Evolutionary conservation across 2,329 filamentous ascomycete species (phyloP).

Genomic region (Aspergillus fijiensis): DNA sequence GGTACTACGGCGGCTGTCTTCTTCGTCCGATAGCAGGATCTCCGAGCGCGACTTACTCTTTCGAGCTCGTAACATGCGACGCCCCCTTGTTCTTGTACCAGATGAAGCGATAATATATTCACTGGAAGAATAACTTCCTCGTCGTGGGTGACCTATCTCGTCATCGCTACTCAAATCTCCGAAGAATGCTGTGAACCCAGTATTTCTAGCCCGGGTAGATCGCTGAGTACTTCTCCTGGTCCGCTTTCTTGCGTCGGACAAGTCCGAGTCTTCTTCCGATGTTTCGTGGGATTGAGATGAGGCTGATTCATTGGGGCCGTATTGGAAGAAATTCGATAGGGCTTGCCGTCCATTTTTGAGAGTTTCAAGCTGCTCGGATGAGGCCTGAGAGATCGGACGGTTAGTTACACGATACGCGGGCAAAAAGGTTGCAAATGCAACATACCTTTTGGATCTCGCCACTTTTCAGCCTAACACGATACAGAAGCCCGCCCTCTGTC

Average conservation of each 20-base stretch:
- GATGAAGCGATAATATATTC: constrained; percentile 24
- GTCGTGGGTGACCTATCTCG: background rate
- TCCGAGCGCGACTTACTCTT: constrained; percentile 10
- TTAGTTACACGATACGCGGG: background rate
- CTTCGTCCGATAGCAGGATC: constrained; percentile 8
- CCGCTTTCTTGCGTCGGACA: background rate
- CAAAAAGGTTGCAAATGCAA: constrained; percentile 3
- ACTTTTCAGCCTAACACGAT: constrained; percentile 37
- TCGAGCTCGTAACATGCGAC: constrained; percentile 12
- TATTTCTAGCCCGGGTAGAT: constrained; percentile 12
- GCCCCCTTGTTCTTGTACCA: constrained; percentile 13
- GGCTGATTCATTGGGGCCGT: constrained; percentile 7
- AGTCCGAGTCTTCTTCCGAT: constrained; percentile 15
- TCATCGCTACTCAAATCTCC: constrained; percentile 21
- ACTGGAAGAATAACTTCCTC: constrained; percentile 18
- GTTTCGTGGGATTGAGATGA: constrained; percentile 6
- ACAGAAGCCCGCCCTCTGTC: constrained; percentile 22
- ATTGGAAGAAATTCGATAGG: constrained; percentile 24
- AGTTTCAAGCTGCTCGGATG: constrained; percentile 25
- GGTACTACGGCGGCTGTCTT: constrained; percentile 5
- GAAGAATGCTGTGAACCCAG: constrained; percentile 22
- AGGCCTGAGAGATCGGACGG: constrained; percentile 26
- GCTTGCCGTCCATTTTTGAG: constrained; percentile 31
- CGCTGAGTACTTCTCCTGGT: constrained; percentile 14
- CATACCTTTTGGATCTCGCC: constrained; percentile 38